phyloP scores from a whole-genome alignment of 306 rosid species.

The Nissolia schottii region DNA sequence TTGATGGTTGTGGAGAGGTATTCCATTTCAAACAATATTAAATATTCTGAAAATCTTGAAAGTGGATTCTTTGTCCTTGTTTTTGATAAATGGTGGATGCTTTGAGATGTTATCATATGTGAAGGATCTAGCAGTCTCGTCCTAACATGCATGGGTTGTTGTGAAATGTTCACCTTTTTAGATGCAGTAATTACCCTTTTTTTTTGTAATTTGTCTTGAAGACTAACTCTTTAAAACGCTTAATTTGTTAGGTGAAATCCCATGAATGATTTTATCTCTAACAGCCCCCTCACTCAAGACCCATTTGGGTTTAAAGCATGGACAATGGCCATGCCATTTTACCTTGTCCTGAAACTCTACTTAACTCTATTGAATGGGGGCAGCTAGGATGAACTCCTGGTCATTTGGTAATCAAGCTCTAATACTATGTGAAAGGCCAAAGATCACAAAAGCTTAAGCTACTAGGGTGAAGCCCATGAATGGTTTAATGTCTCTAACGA shows the following conservation, averaged over 20 bases:
- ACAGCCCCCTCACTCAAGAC: background rate
- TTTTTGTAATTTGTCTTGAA: background rate
- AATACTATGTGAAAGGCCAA: background rate
- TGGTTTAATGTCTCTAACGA: background rate
- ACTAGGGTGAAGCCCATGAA: background rate
- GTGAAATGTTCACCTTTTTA: background rate
- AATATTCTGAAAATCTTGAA: background rate
- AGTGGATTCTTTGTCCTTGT: background rate
- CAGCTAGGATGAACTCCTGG: background rate
- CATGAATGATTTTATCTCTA: background rate
- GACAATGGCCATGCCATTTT: background rate
- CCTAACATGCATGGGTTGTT: background rate
- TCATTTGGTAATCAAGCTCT: background rate
- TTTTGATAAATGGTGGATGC: background rate
- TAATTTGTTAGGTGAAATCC: background rate
- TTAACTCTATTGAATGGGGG: background rate
- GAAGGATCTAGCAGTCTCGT: background rate
- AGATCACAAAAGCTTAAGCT: background rate
- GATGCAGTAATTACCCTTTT: background rate
- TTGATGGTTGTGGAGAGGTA: constrained; percentile 48
- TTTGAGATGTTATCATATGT: background rate
- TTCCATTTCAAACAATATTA: background rate
- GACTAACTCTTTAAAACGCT: background rate
- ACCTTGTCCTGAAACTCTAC: background rate
- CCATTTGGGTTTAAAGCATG: background rate